A percentile compares a stretch with the other conserved stretches of the same genome.
These are phyloP conservation scores for Fusarium robinianum DNA, from an alignment of 2,329 filamentous ascomycete genomes.

Conservation along the genomic window DNA sequence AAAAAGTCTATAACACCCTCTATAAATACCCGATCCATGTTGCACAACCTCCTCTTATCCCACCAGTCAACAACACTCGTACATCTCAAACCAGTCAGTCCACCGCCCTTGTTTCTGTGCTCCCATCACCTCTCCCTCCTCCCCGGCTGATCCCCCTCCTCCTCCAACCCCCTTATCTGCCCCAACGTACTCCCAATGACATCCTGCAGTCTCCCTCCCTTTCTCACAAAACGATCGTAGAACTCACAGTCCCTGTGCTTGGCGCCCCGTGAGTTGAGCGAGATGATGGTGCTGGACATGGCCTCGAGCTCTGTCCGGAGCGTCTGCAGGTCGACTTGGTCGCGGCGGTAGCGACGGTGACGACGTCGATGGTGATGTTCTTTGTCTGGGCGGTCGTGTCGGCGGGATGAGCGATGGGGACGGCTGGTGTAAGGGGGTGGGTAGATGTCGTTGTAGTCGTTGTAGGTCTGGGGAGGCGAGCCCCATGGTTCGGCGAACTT, in stretches of 20 bases:
- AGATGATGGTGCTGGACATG: slow-evolving; percentile 37
- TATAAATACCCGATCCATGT: too few species aligned
- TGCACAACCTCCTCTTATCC: not conserved
- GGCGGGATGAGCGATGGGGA: slow-evolving; percentile 2
- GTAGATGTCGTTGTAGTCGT: slow-evolving; percentile 22
- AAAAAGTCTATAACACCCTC: too few species aligned
- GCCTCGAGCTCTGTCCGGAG: slow-evolving; percentile 33
- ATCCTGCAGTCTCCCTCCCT: slow-evolving; percentile 33
- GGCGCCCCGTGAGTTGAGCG: slow-evolving; percentile 28
- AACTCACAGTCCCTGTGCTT: slow-evolving; percentile 34
- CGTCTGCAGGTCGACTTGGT: slow-evolving; percentile 26
- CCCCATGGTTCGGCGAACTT: slow-evolving; percentile 33
- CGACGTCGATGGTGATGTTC: too few species aligned
- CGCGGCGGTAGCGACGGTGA: not conserved
- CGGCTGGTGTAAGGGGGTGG: slow-evolving; percentile 12
- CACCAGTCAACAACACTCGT: slow-evolving; percentile 1
- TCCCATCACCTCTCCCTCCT: slow-evolving; percentile 17
- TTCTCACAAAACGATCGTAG: slow-evolving; percentile 33
- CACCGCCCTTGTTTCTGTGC: slow-evolving; percentile 12
- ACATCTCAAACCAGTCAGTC: not conserved
- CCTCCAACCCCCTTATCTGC: slow-evolving; percentile 29
- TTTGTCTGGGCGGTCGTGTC: too few species aligned
- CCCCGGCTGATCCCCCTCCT: slow-evolving; percentile 10
- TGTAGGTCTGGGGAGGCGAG: slow-evolving; percentile 7
- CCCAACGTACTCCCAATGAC: slow-evolving; percentile 33